Base-by-base conservation (phyloP, 306 rosid species). In the Pyrus communis region DNA sequence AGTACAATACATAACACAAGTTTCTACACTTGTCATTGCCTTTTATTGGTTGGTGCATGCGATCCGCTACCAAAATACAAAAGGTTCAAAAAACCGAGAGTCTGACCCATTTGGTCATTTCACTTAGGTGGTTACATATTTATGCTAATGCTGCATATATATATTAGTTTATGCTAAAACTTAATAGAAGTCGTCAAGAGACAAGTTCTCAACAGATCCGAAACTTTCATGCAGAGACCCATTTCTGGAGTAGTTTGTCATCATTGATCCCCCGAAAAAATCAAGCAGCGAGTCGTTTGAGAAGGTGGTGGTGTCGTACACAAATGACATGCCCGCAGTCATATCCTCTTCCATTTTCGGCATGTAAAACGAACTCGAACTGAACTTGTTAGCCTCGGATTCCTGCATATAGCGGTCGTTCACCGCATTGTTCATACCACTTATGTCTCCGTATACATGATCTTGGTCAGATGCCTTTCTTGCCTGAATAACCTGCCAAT, bases 101-200 rank as follows among this genome's bases (percentile, higher is more conserved):
- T 49, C 54, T 2, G 27, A 18, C 70, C 46, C 70, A 65, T 35
- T 31, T 33, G 33, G 30, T 25, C 19, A 28, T 18, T 15, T 14
- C 54, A 15, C 54, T 49, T 49, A 4, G 19, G 54, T 49, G 54
- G 54, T 15, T 49, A 15, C 54, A 49, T 15, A 49, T 49, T 22
- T 58, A 23, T 58, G 22, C 7, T 22, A 11, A 58, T 58, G 28
- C 2, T n/a, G 12, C 62, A 58, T 0, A 49, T 15, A 49, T 15
- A 15, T 14, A 15, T 49, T 15, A 49, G 54, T 49, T 14, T 49
- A 49, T 5, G 54, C 19, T 49, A 27, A 11, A 30, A 30, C 68
- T 86, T 58, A 89, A 67, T 89, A 90, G 85, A 86, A 92, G 84
- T 94, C 97, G 33, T 94, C 98, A 11, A 94, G 92, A 31, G 95